phyloP scores from a whole-genome alignment of 2,329 filamentous ascomycete species.

The Paraphaeosphaeria sporulosa region DNA sequence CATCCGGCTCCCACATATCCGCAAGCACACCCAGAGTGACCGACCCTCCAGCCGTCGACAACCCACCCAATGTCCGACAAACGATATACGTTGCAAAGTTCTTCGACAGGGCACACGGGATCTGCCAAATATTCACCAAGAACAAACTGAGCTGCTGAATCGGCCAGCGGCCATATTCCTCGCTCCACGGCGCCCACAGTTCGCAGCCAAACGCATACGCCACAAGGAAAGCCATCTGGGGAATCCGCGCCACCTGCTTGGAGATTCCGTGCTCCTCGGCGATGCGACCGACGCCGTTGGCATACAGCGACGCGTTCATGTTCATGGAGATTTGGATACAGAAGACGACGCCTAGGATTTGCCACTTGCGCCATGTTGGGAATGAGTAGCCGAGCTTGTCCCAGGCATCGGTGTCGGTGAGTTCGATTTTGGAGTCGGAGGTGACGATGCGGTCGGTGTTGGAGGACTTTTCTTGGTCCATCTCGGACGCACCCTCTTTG shows the following conservation, averaged over 20 bases:
- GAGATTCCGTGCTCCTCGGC: conserved; percentile 56
- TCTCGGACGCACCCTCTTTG: conserved; percentile 25
- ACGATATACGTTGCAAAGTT: conserved; percentile 55
- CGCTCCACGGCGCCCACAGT: conserved; percentile 64
- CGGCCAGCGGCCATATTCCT: conserved; percentile 62
- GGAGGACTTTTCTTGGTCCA: conserved; percentile 24
- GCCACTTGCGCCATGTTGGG: conserved; percentile 57
- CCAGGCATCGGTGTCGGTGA: conserved; percentile 52
- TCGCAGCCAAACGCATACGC: conserved; percentile 58
- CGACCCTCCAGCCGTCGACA: conserved; percentile 69
- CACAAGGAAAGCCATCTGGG: conserved; percentile 60
- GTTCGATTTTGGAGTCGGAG: conserved; percentile 37
- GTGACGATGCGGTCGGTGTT: conserved; percentile 25
- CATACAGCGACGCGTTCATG: conserved; percentile 62
- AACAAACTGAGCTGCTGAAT: conserved; percentile 61
- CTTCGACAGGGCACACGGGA: conserved; percentile 54
- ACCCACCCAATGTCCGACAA: conserved; percentile 60
- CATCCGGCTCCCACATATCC: conserved; percentile 65
- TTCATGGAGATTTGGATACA: conserved; percentile 60
- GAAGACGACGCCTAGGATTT: conserved; percentile 60
- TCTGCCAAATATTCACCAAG: conserved; percentile 63
- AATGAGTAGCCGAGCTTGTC: conserved; percentile 56
- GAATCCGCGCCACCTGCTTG: conserved; percentile 56
- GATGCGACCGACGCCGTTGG: conserved; percentile 56
- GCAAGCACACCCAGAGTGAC: conserved; percentile 71